Base-by-base conservation (phyloP, 768 basidiomycete genomes). In the Pisolithus sp. region DNA sequence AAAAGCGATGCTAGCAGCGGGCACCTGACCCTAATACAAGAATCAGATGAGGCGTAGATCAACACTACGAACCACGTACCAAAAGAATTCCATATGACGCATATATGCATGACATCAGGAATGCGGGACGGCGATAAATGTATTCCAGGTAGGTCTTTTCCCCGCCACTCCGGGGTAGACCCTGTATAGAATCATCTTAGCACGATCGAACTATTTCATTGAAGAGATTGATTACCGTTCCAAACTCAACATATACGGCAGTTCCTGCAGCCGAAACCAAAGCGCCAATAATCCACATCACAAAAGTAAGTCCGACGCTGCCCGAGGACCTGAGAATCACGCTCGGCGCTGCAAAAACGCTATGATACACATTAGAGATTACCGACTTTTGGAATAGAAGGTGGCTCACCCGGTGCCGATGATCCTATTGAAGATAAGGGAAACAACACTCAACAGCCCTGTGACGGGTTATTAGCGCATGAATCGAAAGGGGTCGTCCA, bases 111-210 rank as follows among this genome's bases (percentile, higher is more conserved):
- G 83, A 82, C 13, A 70, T 72, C 59, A 89, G 64, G 58, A 82
- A 85, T 46, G 71, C 75, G 6, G 86, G 86, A 4, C 72, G 72
- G 43, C 77, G 71, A 64, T 78, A 88, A n/a, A 86, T 76, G 61
- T 75, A 86, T 54, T 86, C 84, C 36, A 89, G 66, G 58, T 88
- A 89, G 48, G 82, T 85, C 69, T 87, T 88, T 70, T 88, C 86
- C 2, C 83, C 86, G 1, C 86, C 86, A 50, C 75, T 87, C 3
- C 79, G 72, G 2, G 86, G 86, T 2, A 89, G 71, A 18, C 80
- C 84, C 82, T 86, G 46, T 7, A 18, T 0, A n/a, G 26, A 2
- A 34, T 5, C 6, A 51, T 2, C 24, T 18, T 7, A 39, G 50
- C 39, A 34, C 17, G 3, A 18, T 28, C 20, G 12, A 26, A 10